A percentile compares a stretch with the other conserved stretches of the same genome.
These are phyloP conservation scores for Veloboletus limbatus DNA, from an alignment of 1,284 basidiomycete genomes.

Conservation along the genomic window DNA sequence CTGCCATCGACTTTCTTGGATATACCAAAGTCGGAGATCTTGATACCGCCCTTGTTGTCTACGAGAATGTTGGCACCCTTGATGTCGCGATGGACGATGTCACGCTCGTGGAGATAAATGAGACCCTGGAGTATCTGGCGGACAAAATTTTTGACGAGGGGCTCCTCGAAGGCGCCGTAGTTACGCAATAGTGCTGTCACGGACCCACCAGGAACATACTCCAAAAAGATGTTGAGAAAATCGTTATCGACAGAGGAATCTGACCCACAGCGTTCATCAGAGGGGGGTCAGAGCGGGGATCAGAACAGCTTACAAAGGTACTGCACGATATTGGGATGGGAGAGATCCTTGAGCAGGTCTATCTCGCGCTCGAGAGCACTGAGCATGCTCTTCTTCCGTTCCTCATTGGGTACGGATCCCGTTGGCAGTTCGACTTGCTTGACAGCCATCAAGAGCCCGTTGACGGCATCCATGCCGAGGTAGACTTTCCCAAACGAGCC, in stretches of 20 bases:
- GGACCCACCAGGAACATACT: conserved; percentile 98
- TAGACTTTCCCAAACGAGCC: conserved; percentile 96
- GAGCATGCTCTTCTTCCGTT: conserved; percentile 93
- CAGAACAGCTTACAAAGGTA: conserved; percentile 74
- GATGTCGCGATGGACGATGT: conserved; percentile 98
- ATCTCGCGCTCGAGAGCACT: conserved; percentile 95
- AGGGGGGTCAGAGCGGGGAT: background rate
- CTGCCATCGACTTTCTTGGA: conserved; percentile 95
- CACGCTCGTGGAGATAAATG: conserved; percentile 89
- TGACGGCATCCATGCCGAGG: conserved; percentile 95
- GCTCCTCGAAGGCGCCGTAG: conserved; percentile 97
- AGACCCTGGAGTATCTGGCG: conserved; percentile 92
- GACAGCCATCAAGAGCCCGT: conserved; percentile 96
- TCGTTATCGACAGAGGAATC: conserved; percentile 88
- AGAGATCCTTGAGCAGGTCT: conserved; percentile 90
- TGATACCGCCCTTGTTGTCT: conserved; percentile 97
- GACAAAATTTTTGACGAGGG: conserved; percentile 92
- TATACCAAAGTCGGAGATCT: conserved; percentile 99
- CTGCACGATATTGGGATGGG: conserved; percentile 98
- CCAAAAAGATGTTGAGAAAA: conserved; percentile 96
- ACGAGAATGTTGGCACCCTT: conserved; percentile 98
- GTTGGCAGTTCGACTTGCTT: conserved; percentile 97
- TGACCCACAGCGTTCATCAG: conserved; percentile 29
- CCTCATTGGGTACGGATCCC: conserved; percentile 84
- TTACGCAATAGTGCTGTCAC: conserved; percentile 90